Percentiles rank a stretch among this genome's conserved stretches.
Evolutionary conservation across 441 rosid species (phyloP).

Genomic region (Theobroma grandiflorum): DNA sequence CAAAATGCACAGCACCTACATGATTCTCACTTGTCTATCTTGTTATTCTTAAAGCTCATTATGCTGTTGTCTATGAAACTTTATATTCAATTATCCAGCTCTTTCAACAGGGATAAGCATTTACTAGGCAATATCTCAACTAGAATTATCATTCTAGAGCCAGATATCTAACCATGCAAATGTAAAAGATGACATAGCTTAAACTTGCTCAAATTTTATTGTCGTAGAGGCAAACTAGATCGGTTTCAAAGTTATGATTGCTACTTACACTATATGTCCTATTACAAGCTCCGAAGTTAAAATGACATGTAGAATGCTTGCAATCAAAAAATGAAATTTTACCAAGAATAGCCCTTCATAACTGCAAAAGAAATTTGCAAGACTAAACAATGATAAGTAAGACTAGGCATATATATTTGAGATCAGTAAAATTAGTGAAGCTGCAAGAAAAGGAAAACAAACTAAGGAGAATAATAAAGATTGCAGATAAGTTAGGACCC

Average conservation of each 20-base stretch:
- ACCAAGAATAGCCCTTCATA: constrained; percentile 11
- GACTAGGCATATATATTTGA: constrained; percentile 17
- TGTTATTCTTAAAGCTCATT: neutral
- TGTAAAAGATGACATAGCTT: neutral
- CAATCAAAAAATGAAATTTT: constrained; percentile 9
- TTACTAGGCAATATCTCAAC: neutral
- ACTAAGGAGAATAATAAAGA: constrained; percentile 27
- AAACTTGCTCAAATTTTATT: neutral
- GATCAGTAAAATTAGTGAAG: neutral
- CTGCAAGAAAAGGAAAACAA: constrained; percentile 9
- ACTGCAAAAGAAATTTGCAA: constrained; percentile 12
- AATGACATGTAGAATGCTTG: neutral
- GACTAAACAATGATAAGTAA: neutral
- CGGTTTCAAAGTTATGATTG: neutral
- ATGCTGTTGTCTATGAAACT: neutral
- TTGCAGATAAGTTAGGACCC: neutral
- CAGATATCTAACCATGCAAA: constrained; percentile 6
- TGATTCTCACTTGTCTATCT: constrained; percentile 8
- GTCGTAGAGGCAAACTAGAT: neutral
- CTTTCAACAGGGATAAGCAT: neutral
- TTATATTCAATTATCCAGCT: neutral
- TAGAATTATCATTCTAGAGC: neutral
- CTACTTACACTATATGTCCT: neutral
- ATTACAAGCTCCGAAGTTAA: constrained; percentile 17
- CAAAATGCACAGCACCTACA: neutral